Evolutionary conservation across 345 rosid genomes (phyloP).

Genomic region (Rhodamnia argentea): DNA sequence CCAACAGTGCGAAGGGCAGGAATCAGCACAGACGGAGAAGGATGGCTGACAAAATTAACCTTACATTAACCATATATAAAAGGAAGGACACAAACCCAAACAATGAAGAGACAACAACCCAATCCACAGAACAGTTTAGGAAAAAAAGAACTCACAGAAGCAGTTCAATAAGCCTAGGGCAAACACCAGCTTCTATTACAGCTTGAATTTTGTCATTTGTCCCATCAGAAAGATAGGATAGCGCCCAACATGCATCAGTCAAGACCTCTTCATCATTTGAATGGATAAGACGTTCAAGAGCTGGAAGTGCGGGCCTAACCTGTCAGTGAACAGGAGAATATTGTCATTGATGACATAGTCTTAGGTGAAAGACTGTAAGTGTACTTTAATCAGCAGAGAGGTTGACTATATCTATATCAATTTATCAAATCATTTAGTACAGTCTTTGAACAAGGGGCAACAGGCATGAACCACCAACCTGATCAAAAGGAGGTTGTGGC

Average conservation of each 20-base stretch:
- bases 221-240: slow-evolving; percentile 77
- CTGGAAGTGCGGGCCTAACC: slow-evolving; percentile 72
- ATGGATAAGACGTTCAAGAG: slow-evolving; percentile 58
- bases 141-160: slow-evolving; percentile 39
- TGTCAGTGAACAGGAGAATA: slow-evolving; percentile 5
- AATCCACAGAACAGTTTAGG: background rate
- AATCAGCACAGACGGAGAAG: slow-evolving; percentile 64
- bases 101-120: background rate
- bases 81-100: background rate
- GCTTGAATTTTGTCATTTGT: slow-evolving; percentile 72
- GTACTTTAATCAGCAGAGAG: background rate
- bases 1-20: slow-evolving; percentile 91
- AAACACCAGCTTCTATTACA: slow-evolving; percentile 59
- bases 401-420: background rate
- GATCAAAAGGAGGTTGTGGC: slow-evolving; percentile 66
- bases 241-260: slow-evolving; percentile 86
- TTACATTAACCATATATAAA: background rate
- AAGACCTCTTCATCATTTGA: slow-evolving; percentile 76
- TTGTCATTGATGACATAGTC: background rate
- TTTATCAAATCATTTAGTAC: background rate
- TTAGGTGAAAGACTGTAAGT: background rate
- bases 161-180: slow-evolving; percentile 64
- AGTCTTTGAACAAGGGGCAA: background rate
- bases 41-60: slow-evolving; percentile 30
- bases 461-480: slow-evolving; percentile 26